A percentile compares a stretch with the other conserved stretches of the same genome.
Evolutionary conservation across 805 yeast genomes (phyloP).

Genomic region (Starmerella stigmatis): DNA sequence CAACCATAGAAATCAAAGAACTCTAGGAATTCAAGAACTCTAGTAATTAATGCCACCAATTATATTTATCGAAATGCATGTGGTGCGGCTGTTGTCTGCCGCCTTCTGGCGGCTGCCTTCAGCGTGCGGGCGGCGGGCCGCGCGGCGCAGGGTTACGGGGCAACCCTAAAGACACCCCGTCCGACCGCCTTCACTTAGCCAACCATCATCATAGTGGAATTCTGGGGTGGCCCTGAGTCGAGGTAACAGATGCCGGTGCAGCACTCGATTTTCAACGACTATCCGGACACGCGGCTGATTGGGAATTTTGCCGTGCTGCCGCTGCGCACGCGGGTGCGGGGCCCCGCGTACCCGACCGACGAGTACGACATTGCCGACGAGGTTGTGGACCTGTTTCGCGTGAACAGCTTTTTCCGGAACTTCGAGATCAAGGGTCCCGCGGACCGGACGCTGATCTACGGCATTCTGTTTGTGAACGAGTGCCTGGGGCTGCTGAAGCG

Average conservation of each 20-base stretch:
- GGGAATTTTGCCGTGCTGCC: constrained; percentile 78
- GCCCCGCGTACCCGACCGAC: constrained; percentile 74
- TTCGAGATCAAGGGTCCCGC: constrained; percentile 94
- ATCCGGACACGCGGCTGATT: constrained; percentile 39
- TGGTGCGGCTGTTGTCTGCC: too few species aligned
- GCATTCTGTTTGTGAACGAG: constrained; percentile 79
- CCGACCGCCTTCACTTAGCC: background rate
- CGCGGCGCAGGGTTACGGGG: too few species aligned
- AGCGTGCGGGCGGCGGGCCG: too few species aligned
- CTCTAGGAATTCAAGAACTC: too few species aligned
- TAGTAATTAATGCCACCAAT: too few species aligned
- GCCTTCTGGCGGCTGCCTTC: too few species aligned
- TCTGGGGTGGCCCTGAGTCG: background rate
- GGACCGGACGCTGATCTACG: constrained; percentile 86
- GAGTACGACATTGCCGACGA: constrained; percentile 91
- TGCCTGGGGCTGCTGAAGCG: constrained; percentile 56
- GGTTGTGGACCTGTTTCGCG: constrained; percentile 79
- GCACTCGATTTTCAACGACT: constrained; percentile 26
- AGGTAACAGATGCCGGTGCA: constrained; percentile 25
- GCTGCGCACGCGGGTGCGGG: constrained; percentile 69
- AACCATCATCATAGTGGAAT: too few species aligned
- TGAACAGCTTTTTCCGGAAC: constrained; percentile 91
- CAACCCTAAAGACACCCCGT: too few species aligned
- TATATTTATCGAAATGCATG: too few species aligned
- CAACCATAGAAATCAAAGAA: too few species aligned